Evolutionary conservation across 2,329 filamentous ascomycete genomes (phyloP), one percentile per base, ranked within the genome.

Genomic region (Cytospora schulzeri): DNA sequence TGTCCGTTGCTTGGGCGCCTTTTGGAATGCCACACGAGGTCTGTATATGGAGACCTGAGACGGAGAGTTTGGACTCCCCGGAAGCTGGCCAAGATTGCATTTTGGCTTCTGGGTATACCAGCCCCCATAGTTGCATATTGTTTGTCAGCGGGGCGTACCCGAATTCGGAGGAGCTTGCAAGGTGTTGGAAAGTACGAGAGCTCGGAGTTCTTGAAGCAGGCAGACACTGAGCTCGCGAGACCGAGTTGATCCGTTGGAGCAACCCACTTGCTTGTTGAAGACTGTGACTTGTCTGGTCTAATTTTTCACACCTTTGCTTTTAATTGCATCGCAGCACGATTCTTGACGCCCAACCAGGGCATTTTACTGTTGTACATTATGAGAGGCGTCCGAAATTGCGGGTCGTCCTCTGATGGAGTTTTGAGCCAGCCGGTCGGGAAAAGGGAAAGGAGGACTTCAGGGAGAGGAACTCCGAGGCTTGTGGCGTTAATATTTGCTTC

Each of bases 391-490:
- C 35, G 57, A 17, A 35, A 12, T 50, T 55, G 12, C n/a, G 52
- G 29, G 31, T 19, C 62, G 50, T 31, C 54, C 52, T n/a, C 17
- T 22, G 31, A 58, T n/a, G 65, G 65, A 65, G 65, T 65, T 62
- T 56, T 28, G 55, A 57, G 28, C 11, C 29, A 57, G 28, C 11
- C 29, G 4, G 41, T 45, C 26, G 54, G 58, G 53, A 54, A 57
- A 57, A 54, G 58, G 58, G 17, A 33, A n/a, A 38, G 28, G 29
- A 4, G 19, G 22, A n/a, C 45, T 28, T 45, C 45, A 45, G n/a
- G 38, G 28, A 41, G 26, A 59, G 51, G 38, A 62, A 45, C n/a
- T 14, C 33, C n/a, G 52, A 55, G 65, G 38, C 41, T 12, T 54
- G 52, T n/a, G 65, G 59, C 55, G 59, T 67, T 60, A 19, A 52